Conservation (phyloP, 768 basidiomycete genomes). For the Phylloporus sp. region DNA sequence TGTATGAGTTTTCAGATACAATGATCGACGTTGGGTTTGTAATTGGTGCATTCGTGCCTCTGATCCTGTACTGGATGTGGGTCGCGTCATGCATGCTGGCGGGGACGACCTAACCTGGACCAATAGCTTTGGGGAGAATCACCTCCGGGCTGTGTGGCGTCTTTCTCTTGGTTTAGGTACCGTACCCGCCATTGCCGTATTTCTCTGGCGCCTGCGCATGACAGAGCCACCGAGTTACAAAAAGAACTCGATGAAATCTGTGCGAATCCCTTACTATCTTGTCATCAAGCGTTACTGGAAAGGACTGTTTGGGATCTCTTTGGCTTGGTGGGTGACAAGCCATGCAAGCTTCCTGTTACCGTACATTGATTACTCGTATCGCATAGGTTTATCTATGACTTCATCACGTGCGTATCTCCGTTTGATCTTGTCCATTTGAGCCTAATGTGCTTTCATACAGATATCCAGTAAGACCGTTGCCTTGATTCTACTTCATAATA, state of each 20-base stretch:
- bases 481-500: not conserved
- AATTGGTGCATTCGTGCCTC: constrained; percentile 72
- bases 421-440: not conserved
- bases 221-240: constrained; percentile 71
- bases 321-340: constrained; percentile 55
- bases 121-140: constrained; percentile 66
- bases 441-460: constrained; percentile 28
- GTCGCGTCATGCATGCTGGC: constrained; percentile 21
- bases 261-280: constrained; percentile 70
- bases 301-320: constrained; percentile 66
- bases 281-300: constrained; percentile 79
- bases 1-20: constrained; percentile 42
- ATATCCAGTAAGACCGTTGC: constrained; percentile 54
- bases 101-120: not conserved
- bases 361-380: not conserved
- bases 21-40: constrained; percentile 91
- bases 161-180: constrained; percentile 80
- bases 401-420: constrained; percentile 57
- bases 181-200: constrained; percentile 75
- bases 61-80: constrained; percentile 87
- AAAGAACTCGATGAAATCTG: constrained; percentile 75
- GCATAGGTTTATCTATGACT: constrained; percentile 71
- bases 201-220: constrained; percentile 85
- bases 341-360: not conserved
- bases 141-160: constrained; percentile 86